Base-by-base conservation (phyloP, 2,329 filamentous ascomycete species). In the Teratosphaeria gauchensis region DNA sequence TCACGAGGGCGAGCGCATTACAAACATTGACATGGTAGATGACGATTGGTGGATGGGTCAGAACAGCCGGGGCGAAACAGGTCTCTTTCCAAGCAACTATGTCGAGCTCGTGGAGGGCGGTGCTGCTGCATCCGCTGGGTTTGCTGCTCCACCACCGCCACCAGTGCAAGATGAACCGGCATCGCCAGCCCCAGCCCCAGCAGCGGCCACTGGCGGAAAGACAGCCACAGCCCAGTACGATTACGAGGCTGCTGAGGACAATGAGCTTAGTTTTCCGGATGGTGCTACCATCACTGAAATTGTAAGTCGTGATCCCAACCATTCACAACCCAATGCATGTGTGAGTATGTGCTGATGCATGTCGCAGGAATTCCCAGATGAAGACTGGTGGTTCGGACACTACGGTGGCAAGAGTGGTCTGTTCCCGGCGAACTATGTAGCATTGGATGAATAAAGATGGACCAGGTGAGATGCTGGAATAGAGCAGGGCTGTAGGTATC, bases 41-140 rank as follows among this genome's bases (percentile, higher is more conserved):
- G 88, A 95, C 56, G 92, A 99, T 72, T 99, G 94, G 94, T 99
- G 94, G 94, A 88, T 96, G 83, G 94, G 95, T 51, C 89, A 88
- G 65, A 99, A 97, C 77, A 77, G 82, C 24, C 81, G 80, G 62
- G 94, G 94, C 66, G 90, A 96, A 74, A 86, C 81, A 59, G 94
- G 94, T 54, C 80, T 99, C 38, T 97, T 99, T 80, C 94, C 94
- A 4, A 94, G 90, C 77, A 97, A 96, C 79, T 99, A 99, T 65
- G 92, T 99, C 56, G 91, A 96, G 73, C 74, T 96, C 24, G 80
- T 94, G 38, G 86, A 88, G 42, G 73, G 72, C 38, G 70, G 65
- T 48, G 72, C 46, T 66, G 68, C 58, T 62, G 67, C 46, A 66
- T 68, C 58, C 62, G 67, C 73, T 53, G 71, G 74, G 60, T 67